Conservation (phyloP, 2,329 filamentous ascomycete genomes). For the Paraconiothyrium brasiliense region DNA sequence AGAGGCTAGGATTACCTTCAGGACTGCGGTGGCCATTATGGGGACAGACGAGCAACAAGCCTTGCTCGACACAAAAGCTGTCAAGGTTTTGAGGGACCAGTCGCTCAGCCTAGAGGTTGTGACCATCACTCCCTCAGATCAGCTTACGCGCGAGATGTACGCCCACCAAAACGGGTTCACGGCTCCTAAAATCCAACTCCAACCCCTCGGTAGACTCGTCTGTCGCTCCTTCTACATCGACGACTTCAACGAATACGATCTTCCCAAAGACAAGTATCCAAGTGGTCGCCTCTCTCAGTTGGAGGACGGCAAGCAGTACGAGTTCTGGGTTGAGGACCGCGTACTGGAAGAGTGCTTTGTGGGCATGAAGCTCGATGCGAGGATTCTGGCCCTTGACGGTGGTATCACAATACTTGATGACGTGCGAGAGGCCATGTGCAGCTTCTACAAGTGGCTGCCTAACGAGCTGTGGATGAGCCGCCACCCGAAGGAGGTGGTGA, state of each 20-base stretch:
- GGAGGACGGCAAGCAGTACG: conserved; percentile 52
- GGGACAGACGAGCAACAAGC: conserved; percentile 55
- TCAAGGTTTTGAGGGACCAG: conserved; percentile 34
- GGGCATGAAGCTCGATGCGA: conserved; percentile 62
- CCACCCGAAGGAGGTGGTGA: conserved; percentile 40
- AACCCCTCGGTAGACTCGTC: conserved; percentile 62
- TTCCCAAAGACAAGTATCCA: conserved; percentile 44
- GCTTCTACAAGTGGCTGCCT: conserved; percentile 55
- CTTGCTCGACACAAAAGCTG: conserved; percentile 32
- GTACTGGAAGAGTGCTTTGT: conserved; percentile 66
- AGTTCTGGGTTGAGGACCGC: conserved; percentile 74
- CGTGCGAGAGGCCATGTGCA: conserved; percentile 51
- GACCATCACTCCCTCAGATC: conserved; percentile 59
- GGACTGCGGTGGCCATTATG: conserved; percentile 59
- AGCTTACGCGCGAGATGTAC: conserved; percentile 60
- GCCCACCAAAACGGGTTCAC: conserved; percentile 41
- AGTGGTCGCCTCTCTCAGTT: conserved; percentile 29
- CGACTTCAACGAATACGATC: conserved; percentile 48
- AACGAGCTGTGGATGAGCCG: conserved; percentile 53
- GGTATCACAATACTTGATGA: conserved; percentile 49
- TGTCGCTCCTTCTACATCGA: conserved; percentile 62
- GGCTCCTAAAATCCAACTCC: conserved; percentile 52
- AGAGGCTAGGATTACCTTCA: conserved; percentile 61
- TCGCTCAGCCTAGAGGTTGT: conserved; percentile 51
- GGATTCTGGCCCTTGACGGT: conserved; percentile 34